A percentile compares a stretch with the other conserved stretches of the same genome.
Evolutionary conservation across 2,329 filamentous ascomycete species (phyloP).

Genomic region (Xylariomycetidae sp.): DNA sequence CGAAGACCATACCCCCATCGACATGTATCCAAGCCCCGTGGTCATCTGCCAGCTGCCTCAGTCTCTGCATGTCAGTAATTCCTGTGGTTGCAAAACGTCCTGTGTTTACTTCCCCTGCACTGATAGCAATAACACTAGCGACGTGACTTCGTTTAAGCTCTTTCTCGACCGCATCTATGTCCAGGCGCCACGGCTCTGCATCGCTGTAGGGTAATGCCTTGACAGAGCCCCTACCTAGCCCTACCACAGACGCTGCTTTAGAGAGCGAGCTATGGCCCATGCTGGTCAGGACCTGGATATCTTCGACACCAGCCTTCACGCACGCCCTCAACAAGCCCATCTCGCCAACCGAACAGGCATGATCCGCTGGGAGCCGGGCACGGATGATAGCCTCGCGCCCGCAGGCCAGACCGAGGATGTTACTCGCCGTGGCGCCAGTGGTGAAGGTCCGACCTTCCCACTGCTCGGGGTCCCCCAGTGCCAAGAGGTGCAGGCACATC

Average conservation of each 20-base stretch:
- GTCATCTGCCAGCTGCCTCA: constrained; percentile 65
- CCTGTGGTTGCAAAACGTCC: constrained; percentile 66
- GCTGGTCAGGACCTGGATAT: constrained; percentile 73
- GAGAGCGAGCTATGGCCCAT: constrained; percentile 76
- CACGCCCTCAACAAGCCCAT: constrained; percentile 65
- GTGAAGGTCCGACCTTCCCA: constrained; percentile 52
- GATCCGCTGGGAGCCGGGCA: constrained; percentile 24
- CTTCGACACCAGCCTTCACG: constrained; percentile 52
- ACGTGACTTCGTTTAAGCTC: constrained; percentile 47
- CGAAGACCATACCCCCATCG: constrained; percentile 62
- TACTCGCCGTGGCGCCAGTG: constrained; percentile 65
- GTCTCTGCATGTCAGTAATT: constrained; percentile 49
- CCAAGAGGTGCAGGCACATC: constrained; percentile 63
- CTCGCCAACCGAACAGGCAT: constrained; percentile 52
- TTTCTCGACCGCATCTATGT: constrained; percentile 58
- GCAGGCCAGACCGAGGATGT: constrained; percentile 69
- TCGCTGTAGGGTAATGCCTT: constrained; percentile 48
- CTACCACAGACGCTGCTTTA: constrained; percentile 79
- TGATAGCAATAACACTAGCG: constrained; percentile 73
- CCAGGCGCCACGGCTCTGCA: constrained; percentile 61
- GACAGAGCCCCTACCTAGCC: constrained; percentile 66
- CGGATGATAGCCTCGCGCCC: constrained; percentile 58
- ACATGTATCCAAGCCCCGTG: constrained; percentile 83
- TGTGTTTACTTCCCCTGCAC: constrained; percentile 86
- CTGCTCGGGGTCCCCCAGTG: constrained; percentile 52